Conservation (phyloP, 208 protist genomes). For the Trypanosoma theileri region DNA sequence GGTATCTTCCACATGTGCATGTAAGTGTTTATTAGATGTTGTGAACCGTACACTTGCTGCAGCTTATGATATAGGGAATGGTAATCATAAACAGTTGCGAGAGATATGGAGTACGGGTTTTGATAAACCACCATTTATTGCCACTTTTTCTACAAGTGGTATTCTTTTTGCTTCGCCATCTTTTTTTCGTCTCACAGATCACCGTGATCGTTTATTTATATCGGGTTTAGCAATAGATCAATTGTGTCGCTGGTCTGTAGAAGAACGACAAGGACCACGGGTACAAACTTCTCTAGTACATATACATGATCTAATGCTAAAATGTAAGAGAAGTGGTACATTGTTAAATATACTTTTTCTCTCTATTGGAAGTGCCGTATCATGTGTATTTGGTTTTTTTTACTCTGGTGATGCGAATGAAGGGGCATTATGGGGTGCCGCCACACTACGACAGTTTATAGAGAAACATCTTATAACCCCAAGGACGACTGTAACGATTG, state of each 20-base stretch:
- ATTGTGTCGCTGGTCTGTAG: slow-evolving; percentile 28
- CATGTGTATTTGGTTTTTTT: slow-evolving; percentile 42
- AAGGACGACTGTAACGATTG: background rate
- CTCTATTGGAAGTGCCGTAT: slow-evolving; percentile 47
- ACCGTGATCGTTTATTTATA: slow-evolving; percentile 45
- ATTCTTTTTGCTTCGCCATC: slow-evolving; percentile 47
- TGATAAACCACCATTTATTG: slow-evolving; percentile 30
- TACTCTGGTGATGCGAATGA: background rate
- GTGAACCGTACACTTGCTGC: slow-evolving; percentile 29
- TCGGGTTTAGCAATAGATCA: slow-evolving; percentile 52
- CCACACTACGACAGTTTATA: slow-evolving; percentile 15
- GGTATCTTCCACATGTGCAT: slow-evolving; percentile 7
- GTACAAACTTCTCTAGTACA: slow-evolving; percentile 3
- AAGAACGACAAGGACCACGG: background rate
- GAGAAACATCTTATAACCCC: slow-evolving; percentile 10
- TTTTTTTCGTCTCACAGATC: slow-evolving; percentile 35
- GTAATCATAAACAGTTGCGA: slow-evolving; percentile 7
- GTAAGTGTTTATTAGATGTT: slow-evolving; percentile 21
- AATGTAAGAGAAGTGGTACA: slow-evolving; percentile 8
- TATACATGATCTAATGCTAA: slow-evolving; percentile 16
- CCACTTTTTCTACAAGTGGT: slow-evolving; percentile 57
- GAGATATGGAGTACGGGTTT: slow-evolving; percentile 2
- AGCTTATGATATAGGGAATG: slow-evolving; percentile 5
- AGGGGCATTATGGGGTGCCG: slow-evolving; percentile 5
- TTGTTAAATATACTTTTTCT: slow-evolving; percentile 47